Evolutionary conservation across 305 asterid genomes (phyloP).

Genomic region (Fraxinus velutina): DNA sequence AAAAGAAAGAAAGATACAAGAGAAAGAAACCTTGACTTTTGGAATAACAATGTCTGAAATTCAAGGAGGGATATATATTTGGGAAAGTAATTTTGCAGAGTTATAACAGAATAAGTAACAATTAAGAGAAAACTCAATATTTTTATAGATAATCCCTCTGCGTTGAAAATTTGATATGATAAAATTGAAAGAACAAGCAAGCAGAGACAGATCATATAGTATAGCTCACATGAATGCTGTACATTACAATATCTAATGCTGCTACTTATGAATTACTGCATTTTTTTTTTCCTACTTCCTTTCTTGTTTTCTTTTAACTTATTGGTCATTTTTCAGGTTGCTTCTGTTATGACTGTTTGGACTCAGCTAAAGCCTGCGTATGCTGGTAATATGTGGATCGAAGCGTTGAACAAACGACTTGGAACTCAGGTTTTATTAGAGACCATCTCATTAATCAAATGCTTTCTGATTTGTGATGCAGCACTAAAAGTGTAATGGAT

Average conservation of each 20-base stretch:
- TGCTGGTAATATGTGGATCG: constrained; percentile 85
- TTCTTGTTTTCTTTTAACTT: constrained; percentile 5
- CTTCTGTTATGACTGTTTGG: constrained; percentile 94
- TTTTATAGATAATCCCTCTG: not conserved
- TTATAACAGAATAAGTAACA: not conserved
- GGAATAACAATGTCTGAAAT: not conserved
- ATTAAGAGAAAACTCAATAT: not conserved
- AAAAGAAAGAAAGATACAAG: not conserved
- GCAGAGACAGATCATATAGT: not conserved
- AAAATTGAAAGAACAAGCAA: not conserved
- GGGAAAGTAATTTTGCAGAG: not conserved
- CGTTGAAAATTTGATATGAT: not conserved
- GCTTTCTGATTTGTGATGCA: not conserved
- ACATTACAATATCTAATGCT: not conserved
- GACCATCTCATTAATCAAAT: not conserved
- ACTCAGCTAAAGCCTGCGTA: constrained; percentile 76
- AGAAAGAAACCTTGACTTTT: not conserved
- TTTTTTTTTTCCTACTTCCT: not conserved
- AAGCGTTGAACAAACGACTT: constrained; percentile 89
- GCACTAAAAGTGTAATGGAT: not conserved
- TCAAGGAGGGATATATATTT: not conserved
- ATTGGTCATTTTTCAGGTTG: constrained; percentile 54
- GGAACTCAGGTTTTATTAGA: constrained; percentile 66
- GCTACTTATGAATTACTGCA: not conserved
- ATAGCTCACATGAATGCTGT: not conserved